Evolutionary conservation across 1,139 yeast species (phyloP).

Genomic region (Zygoascus meyerae): DNA sequence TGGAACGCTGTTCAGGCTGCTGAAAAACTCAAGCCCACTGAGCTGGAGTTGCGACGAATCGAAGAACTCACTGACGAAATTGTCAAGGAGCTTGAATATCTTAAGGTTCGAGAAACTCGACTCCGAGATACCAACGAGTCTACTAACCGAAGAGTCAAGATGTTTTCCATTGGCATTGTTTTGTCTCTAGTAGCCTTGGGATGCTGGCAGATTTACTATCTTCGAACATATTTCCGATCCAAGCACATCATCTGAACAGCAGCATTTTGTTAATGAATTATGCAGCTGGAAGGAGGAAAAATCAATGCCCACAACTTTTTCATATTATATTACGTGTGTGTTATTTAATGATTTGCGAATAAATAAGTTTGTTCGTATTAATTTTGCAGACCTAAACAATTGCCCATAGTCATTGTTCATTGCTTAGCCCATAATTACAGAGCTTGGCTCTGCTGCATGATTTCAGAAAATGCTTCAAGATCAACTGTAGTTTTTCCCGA

Average conservation of each 20-base stretch:
- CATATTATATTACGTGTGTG: neutral
- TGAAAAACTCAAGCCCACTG: constrained; percentile 89
- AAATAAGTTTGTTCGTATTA: neutral
- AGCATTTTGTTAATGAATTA: neutral
- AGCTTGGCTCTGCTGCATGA: constrained; percentile 21
- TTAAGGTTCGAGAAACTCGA: constrained; percentile 81
- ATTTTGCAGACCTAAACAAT: no score
- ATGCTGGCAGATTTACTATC: constrained; percentile 84
- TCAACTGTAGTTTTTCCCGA: constrained; percentile 21
- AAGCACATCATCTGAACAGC: constrained; percentile 74
- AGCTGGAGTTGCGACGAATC: constrained; percentile 75
- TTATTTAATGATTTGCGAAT: neutral
- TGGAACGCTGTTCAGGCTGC: constrained; percentile 94
- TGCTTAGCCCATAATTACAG: constrained; percentile 16
- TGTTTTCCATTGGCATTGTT: constrained; percentile 68
- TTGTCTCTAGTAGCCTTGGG: constrained; percentile 71
- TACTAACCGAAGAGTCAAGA: constrained; percentile 73
- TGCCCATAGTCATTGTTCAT: no score
- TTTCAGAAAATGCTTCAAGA: constrained; percentile 19
- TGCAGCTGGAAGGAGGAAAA: neutral
- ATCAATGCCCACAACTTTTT: neutral
- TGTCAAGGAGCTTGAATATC: constrained; percentile 68
- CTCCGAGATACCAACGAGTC: constrained; percentile 96
- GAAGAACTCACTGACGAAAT: constrained; percentile 82
- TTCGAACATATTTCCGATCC: constrained; percentile 88